These are phyloP conservation scores for Rhodotorula sp. DNA, from an alignment of 1,284 basidiomycete species.

Conservation along the genomic window DNA sequence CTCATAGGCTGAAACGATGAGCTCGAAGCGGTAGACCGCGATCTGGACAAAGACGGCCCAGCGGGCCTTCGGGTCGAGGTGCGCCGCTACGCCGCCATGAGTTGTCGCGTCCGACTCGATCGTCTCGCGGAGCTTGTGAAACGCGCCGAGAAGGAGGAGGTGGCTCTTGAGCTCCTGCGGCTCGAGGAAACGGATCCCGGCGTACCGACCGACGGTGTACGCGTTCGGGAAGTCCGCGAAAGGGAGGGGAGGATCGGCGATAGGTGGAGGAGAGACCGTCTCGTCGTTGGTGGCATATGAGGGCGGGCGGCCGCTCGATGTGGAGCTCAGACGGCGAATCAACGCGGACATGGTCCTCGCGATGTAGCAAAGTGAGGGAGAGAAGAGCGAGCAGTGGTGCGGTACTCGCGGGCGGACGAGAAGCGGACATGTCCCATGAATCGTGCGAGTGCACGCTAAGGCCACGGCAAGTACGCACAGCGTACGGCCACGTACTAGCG, in stretches of 20 bases:
- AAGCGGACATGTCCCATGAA: too few species aligned
- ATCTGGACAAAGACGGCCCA: slow-evolving; percentile 13
- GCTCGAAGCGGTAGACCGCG: slow-evolving; percentile 17
- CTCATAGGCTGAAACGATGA: background rate
- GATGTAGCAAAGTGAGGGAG: background rate
- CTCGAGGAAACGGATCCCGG: background rate
- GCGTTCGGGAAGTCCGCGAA: slow-evolving; percentile 5
- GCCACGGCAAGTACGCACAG: too few species aligned
- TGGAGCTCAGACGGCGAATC: background rate
- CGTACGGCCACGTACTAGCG: too few species aligned
- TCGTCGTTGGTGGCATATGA: background rate
- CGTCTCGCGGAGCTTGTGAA: background rate
- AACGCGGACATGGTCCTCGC: slow-evolving; percentile 14
- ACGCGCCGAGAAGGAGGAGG: slow-evolving; percentile 15
- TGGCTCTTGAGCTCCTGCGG: background rate
- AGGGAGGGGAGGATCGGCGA: background rate
- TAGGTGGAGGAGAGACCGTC: background rate
- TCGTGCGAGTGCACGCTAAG: too few species aligned
- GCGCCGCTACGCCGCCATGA: background rate
- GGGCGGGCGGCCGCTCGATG: slow-evolving; percentile 36
- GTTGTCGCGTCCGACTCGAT: background rate
- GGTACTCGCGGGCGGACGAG: too few species aligned
- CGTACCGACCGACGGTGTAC: background rate
- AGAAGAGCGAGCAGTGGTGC: too few species aligned
- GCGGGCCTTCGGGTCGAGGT: slow-evolving; percentile 11